Base-by-base conservation (phyloP, 2,329 filamentous ascomycete species). In the Pezizomycotina sp. region DNA sequence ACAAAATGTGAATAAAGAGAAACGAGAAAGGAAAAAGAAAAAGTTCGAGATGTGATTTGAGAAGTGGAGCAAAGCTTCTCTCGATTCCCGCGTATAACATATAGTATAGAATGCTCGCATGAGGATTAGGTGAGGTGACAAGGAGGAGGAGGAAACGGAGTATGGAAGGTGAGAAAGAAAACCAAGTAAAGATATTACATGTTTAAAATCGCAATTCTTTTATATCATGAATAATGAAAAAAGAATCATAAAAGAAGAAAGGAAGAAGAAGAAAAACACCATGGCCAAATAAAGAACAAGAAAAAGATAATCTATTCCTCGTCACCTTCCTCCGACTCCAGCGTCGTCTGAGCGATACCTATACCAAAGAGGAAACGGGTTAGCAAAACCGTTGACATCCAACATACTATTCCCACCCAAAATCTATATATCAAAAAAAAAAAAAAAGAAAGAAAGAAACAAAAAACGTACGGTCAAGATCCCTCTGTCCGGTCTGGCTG, bases 401-500 rank as follows among this genome's bases (percentile, higher is more conserved):
- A 43, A 27, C 28, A 19, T 12, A 16, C 4, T 10, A 20, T 8
- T 6, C 23, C 12, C 5, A 6, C 15, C 19, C 15, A 25, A 2
- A 36, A 13, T 18, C 28, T 10, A n/a, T n/a, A n/a, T n/a, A n/a
- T n/a, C n/a, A n/a, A n/a, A n/a, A n/a, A n/a, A 1, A 13, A 13
- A 19, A 14, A 5, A 1, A 29, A 12, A 12, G 8, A 18, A 10
- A n/a, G 24, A 26, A 4, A 5, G 4, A 4, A 3, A 15, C 9
- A 20, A 5, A 27, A 5, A 30, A 60, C 62, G 46, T 60, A 67
- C 73, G 86, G 71, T 95, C 89, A 72, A 98, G 73, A 78, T 98
- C 89, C 71, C 89, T 81, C 75, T 93, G 84, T 60, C 89, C 89
- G 58, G 75, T 74, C 72, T 95, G 83, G 57, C 89, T 95, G 68